These are phyloP conservation scores for Lachancea dasiensis DNA, from an alignment of 805 yeast species.

Conservation along the genomic window DNA sequence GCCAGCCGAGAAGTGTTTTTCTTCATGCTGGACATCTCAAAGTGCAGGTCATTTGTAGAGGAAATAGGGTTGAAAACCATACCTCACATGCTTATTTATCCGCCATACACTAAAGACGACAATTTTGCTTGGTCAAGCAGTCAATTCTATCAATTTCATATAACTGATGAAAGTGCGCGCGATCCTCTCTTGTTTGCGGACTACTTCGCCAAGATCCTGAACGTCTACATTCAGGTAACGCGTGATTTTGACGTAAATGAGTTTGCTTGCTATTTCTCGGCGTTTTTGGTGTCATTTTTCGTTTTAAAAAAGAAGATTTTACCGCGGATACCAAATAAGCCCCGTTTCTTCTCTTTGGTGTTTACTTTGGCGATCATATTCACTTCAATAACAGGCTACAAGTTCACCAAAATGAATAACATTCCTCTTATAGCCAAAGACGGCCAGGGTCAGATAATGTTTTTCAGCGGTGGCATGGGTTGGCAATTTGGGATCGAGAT, in stretches of 20 bases:
- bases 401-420: slow-evolving; percentile 52
- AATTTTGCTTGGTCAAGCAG: slow-evolving; percentile 26
- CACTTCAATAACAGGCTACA: slow-evolving; percentile 53
- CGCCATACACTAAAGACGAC: slow-evolving; percentile 37
- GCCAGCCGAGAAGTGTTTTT: slow-evolving; percentile 37
- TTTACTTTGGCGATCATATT: slow-evolving; percentile 37
- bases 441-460: slow-evolving; percentile 46
- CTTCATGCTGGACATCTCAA: slow-evolving; percentile 44
- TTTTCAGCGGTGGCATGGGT: slow-evolving; percentile 56
- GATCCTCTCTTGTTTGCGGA: slow-evolving; percentile 48
- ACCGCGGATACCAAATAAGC: slow-evolving; percentile 25
- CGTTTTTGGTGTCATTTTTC: slow-evolving; percentile 41
- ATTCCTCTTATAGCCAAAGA: slow-evolving; percentile 57
- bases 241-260: slow-evolving; percentile 38
- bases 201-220: slow-evolving; percentile 43
- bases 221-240: slow-evolving; percentile 38
- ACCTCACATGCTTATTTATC: slow-evolving; percentile 66
- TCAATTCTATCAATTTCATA: slow-evolving; percentile 34
- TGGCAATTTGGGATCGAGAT: slow-evolving; percentile 72
- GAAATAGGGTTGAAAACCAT: slow-evolving; percentile 42
- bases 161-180: slow-evolving; percentile 25
- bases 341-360: slow-evolving; percentile 28
- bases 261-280: slow-evolving; percentile 42
- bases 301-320: slow-evolving; percentile 44
- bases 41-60: slow-evolving; percentile 39